Evolutionary conservation across 1,284 basidiomycete genomes (phyloP), one percentile per base, ranked within the genome.

Genomic region (Meira nashicola): DNA sequence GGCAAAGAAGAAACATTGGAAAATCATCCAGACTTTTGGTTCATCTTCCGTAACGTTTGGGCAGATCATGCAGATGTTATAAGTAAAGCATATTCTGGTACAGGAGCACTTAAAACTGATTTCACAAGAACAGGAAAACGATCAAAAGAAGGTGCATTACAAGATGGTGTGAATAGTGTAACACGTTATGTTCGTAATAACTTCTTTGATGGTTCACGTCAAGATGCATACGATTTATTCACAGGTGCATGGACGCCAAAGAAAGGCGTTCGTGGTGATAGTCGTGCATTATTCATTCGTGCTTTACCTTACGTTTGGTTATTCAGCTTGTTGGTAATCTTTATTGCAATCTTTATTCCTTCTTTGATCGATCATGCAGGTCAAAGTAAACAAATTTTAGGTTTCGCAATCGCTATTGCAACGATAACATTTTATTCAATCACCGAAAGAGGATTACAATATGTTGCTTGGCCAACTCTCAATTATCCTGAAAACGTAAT

Each of bases 161-260:
- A 92, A 71, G 93, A 97, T 79, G 89, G 91, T 0, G 82, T 87
- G 79, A 98, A 97, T 79, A 89, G 89, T 17, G 78, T 87, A 1
- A 84, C 87, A 80, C 86, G 95, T 63, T 99, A 98, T 78, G 76
- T 96, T 67, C 92, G 89, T 83, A 98, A 98, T 82, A 98, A 96
- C 79, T 93, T 92, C 81, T 90, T 96, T 73, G 95, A 98, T 78
- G 95, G 95, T 6, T 84, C 91, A 54, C 83, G 93, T 73, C 92
- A 79, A 90, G 73, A 70, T 49, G 74, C 73, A 0, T 77, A 73
- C 76, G 95, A 99, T 78, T 83, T 99, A 60, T 84, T 98, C 68
- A 94, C 92, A 6, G 95, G 95, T 9, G 83, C 85, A 5, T 99
- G 92, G 90, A 79, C 70, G 8, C 82, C 86, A 14, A 82, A 83